Conservation (phyloP, 129 eudicot species). For the Solidago caesia region DNA sequence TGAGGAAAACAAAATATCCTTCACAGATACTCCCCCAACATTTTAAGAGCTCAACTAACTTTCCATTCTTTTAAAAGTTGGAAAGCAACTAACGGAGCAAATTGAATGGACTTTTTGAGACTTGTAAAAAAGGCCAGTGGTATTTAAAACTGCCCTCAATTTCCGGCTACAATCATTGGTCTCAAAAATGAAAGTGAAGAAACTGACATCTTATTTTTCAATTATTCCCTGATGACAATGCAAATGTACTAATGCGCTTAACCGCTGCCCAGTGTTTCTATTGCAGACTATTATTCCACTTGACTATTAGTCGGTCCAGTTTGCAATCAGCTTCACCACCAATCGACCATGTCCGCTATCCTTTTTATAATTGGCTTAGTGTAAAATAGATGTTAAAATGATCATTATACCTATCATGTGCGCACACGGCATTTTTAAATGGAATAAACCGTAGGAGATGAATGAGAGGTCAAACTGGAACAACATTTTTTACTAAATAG, state of each 20-base stretch:
- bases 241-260: background rate
- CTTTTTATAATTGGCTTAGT: background rate
- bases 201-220: background rate
- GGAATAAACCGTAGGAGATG: too few relatives aligned
- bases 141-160: background rate
- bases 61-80: constrained; percentile 4
- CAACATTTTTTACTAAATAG: background rate
- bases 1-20: background rate
- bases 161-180: background rate
- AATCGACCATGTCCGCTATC: background rate
- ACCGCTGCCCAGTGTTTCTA: background rate
- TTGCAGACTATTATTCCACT: background rate
- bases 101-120: background rate
- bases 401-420: background rate
- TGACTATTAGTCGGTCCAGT: background rate
- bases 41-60: constrained; percentile 4
- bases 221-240: background rate
- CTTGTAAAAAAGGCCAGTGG: background rate
- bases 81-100: background rate
- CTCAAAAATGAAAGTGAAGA: background rate
- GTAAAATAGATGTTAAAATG: background rate
- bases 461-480: background rate
- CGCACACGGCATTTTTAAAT: background rate
- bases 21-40: too few relatives aligned
- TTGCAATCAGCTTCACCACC: background rate